Percentiles rank a stretch among this genome's conserved stretches.
Evolutionary conservation across 129 eudicot genomes (phyloP).

Genomic region (Flaveria bidentis): DNA sequence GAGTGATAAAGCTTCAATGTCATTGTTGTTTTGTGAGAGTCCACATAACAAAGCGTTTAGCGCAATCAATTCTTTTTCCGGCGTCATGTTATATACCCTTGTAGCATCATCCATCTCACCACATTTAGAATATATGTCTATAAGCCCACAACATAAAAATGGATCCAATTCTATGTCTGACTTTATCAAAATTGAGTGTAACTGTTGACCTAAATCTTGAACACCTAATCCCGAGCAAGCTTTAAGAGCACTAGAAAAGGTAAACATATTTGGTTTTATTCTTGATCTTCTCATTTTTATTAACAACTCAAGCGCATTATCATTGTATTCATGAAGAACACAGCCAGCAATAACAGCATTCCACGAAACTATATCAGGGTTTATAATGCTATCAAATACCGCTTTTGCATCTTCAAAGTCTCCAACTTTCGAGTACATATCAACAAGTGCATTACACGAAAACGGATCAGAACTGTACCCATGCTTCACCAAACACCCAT

Average conservation of each 20-base stretch:
- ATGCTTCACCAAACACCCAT: slow-evolving; percentile 72
- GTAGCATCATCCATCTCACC: slow-evolving; percentile 53
- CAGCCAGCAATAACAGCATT: slow-evolving; percentile 86
- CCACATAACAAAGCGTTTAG: slow-evolving; percentile 71
- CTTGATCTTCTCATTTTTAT: slow-evolving; percentile 62
- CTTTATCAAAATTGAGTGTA: slow-evolving; percentile 64
- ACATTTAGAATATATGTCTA: slow-evolving; percentile 85
- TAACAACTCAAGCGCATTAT: slow-evolving; percentile 52
- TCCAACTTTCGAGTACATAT: slow-evolving; percentile 87
- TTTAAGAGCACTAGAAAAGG: slow-evolving; percentile 84
- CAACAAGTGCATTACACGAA: slow-evolving; percentile 80
- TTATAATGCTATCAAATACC: slow-evolving; percentile 53
- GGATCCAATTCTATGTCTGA: slow-evolving; percentile 56
- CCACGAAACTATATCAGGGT: slow-evolving; percentile 86
- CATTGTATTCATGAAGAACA: slow-evolving; percentile 64
- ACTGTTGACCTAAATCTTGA: slow-evolving; percentile 62
- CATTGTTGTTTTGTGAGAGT: slow-evolving; percentile 52
- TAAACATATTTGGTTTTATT: slow-evolving; percentile 59
- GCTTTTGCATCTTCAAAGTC: slow-evolving; percentile 49
- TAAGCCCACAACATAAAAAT: slow-evolving; percentile 64
- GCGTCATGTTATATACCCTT: slow-evolving; percentile 54
- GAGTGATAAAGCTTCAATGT: slow-evolving; percentile 46
- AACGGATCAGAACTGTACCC: slow-evolving; percentile 68
- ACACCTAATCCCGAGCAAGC: slow-evolving; percentile 71
- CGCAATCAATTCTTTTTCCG: slow-evolving; percentile 56